Percentiles rank a stretch among this genome's conserved stretches.
These are phyloP conservation scores for Wickerhamiella sergipiensis DNA, from an alignment of 805 yeast species.

Conservation along the genomic window DNA sequence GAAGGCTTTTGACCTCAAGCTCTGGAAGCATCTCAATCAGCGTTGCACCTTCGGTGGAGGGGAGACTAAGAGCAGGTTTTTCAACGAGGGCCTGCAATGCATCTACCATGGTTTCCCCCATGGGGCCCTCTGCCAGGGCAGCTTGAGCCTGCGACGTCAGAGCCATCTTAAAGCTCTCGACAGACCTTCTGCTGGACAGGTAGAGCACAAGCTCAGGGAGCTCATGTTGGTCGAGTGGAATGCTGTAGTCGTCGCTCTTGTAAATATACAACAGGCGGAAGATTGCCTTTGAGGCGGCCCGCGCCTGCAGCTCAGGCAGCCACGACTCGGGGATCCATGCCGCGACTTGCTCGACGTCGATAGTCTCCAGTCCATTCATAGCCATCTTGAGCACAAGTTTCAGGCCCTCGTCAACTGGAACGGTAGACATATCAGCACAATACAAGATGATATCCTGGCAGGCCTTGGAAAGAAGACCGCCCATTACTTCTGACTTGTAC, in stretches of 20 bases:
- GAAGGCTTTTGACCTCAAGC: neutral
- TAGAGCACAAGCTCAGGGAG: neutral
- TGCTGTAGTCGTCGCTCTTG: neutral
- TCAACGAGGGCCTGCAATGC: neutral
- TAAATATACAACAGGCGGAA: neutral
- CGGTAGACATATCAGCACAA: neutral
- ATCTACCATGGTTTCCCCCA: neutral
- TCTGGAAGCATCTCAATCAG: neutral
- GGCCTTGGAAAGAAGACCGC: slow-evolving; percentile 4
- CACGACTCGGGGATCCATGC: neutral
- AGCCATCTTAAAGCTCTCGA: neutral
- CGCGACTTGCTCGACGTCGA: neutral
- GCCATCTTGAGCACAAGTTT: slow-evolving; percentile 1
- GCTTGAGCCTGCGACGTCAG: neutral
- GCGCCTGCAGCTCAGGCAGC: neutral
- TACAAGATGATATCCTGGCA: neutral
- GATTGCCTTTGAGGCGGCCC: neutral
- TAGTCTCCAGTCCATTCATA: neutral
- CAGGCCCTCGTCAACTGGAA: neutral
- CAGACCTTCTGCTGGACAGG: neutral
- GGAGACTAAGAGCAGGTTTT: neutral
- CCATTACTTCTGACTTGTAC: slow-evolving; percentile 14
- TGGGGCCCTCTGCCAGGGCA: neutral
- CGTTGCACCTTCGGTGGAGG: neutral
- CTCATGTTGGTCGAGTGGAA: neutral